Base-by-base conservation (phyloP, 257 asterid genomes). In the Solanum chiquidenum region DNA sequence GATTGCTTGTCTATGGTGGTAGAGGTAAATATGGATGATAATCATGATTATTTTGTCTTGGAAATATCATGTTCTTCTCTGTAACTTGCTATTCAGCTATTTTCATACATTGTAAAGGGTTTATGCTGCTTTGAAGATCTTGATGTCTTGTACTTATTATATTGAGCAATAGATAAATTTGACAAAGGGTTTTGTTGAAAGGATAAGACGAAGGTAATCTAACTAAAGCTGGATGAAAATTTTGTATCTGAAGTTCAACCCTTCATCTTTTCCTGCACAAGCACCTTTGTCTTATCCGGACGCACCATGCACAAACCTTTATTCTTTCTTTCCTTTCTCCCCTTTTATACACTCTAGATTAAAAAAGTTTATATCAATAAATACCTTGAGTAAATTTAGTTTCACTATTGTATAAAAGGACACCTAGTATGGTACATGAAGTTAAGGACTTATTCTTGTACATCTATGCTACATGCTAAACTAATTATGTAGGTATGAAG, bases 1-100 rank as follows among this genome's bases (percentile, higher is more conserved):
- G 99, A 83, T 91, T 97, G 92, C 99, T 97, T 88, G 95, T 97
- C 89, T 97, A 92, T 90, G 99, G 99, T 87, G 99, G 99, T 76
- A 94, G 98, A 97, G 99, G 99, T 96, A 90, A 90, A 83, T 23
- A 85, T 60, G 37, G 76, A 64, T 82, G 46, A 82, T 52, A 55
- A 52, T 49, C 33, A 75, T 75, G 83, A 75, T 52, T 29, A 29
- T 82, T 46, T 46, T 82, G 29, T 55, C 86, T 82, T 52, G 71
- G 31, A 49, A 18, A 52, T 52, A 82, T 82, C 86, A 82, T 10
- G 44, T 31, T 82, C 16, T 31, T 82, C 21, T 49, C 86, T 3
- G 3, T 52, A 49, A 49, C 25, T 82, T 82, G 46, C 86, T 20
- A 11, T 82, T 49, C 46, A 52, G 31, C 71, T 82, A 82, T 11